phyloP scores from a whole-genome alignment of 176 grass and related monocot genomes.

The Ensete ventricosum region DNA sequence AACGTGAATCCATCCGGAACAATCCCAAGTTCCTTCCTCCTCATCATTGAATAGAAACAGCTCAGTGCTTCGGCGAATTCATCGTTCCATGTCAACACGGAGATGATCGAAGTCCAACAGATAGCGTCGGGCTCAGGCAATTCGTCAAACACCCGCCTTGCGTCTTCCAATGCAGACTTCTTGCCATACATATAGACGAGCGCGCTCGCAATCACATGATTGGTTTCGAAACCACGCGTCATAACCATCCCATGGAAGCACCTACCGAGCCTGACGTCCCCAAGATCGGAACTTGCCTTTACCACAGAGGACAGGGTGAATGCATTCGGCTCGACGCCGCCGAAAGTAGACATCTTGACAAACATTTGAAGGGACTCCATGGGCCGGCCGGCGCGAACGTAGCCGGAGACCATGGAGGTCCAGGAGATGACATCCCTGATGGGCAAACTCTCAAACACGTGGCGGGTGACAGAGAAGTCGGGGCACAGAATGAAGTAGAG shows the following conservation, averaged over 20 bases:
- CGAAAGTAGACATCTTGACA: constrained; percentile 34
- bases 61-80: constrained; percentile 43
- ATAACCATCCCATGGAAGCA: constrained; percentile 61
- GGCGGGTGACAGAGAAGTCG: constrained; percentile 38
- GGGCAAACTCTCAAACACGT: constrained; percentile 63
- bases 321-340: constrained; percentile 48
- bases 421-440: constrained; percentile 62
- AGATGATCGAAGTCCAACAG: constrained; percentile 76
- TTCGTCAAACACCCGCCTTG: constrained; percentile 51
- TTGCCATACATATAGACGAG: constrained; percentile 72
- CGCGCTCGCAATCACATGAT: constrained; percentile 49
- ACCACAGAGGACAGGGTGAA: constrained; percentile 61
- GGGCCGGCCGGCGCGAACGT: constrained; percentile 38
- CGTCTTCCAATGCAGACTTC: constrained; percentile 20
- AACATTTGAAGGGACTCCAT: constrained; percentile 43
- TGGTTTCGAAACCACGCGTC: constrained; percentile 32
- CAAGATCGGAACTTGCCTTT: constrained; percentile 65
- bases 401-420: constrained; percentile 67
- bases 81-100: constrained; percentile 54
- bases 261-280: constrained; percentile 33
- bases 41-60: constrained; percentile 41
- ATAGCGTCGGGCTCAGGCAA: constrained; percentile 54
- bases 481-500: constrained; percentile 60
- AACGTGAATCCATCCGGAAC: constrained; percentile 53
- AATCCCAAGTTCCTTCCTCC: constrained; percentile 1